Evolutionary conservation across 75 land plant species (phyloP).

Genomic region (Sequoiadendron giganteum): DNA sequence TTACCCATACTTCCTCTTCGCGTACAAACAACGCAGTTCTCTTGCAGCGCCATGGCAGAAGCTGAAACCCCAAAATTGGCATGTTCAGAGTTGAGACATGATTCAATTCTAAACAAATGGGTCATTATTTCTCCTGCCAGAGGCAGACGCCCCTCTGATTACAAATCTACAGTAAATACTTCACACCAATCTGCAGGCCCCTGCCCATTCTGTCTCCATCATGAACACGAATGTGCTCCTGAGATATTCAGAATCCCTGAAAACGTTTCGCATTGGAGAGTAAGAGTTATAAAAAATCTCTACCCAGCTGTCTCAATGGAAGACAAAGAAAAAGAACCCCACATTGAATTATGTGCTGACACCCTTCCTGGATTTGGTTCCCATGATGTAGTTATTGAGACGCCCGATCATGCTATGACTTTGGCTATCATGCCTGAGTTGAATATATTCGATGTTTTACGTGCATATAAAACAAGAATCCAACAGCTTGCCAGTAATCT

Average conservation of each 20-base stretch:
- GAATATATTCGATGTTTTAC: slow-evolving; percentile 59
- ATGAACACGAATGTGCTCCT: slow-evolving; percentile 80
- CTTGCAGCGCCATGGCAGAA: not conserved
- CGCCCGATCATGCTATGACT: slow-evolving; percentile 57
- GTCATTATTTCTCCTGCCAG: slow-evolving; percentile 80
- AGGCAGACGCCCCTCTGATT: slow-evolving; percentile 76
- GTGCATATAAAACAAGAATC: slow-evolving; percentile 58
- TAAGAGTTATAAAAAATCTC: slow-evolving; percentile 77
- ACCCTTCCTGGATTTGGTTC: slow-evolving; percentile 68
- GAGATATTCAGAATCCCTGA: slow-evolving; percentile 80
- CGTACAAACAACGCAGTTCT: not conserved
- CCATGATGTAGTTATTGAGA: slow-evolving; percentile 95
- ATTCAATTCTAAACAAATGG: slow-evolving; percentile 65
- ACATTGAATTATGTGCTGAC: not conserved
- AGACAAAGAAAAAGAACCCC: not conserved
- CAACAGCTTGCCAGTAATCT: slow-evolving; percentile 26
- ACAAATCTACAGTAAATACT: slow-evolving; percentile 30
- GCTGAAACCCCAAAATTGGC: not conserved
- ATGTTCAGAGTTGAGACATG: slow-evolving; percentile 53
- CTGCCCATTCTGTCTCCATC: slow-evolving; percentile 80
- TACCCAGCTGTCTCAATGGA: slow-evolving; percentile 66
- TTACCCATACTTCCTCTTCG: not conserved
- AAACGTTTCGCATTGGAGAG: slow-evolving; percentile 41
- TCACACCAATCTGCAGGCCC: slow-evolving; percentile 23
- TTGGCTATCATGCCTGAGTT: slow-evolving; percentile 39